A percentile compares a stretch with the other conserved stretches of the same genome.
These are phyloP conservation scores for Ilyonectria destructans DNA, from an alignment of 2,329 filamentous ascomycete genomes.

Conservation along the genomic window DNA sequence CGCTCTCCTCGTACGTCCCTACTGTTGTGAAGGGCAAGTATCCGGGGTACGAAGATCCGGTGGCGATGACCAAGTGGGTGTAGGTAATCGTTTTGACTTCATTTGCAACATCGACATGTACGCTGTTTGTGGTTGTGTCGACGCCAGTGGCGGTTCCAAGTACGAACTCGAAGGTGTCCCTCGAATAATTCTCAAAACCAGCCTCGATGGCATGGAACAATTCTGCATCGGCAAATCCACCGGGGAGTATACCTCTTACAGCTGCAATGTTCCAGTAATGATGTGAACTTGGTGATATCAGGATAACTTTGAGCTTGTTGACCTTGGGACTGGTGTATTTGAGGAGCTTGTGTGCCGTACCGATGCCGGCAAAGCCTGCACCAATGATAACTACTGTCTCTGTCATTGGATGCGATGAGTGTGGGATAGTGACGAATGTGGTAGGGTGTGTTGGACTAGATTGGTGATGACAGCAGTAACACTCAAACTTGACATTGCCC, in stretches of 20 bases:
- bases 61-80: not conserved
- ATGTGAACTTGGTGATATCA: constrained; percentile 12
- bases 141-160: not conserved
- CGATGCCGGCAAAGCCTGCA: constrained; percentile 5
- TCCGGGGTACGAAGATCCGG: not conserved
- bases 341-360: not conserved
- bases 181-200: not conserved
- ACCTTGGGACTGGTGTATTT: constrained; percentile 5
- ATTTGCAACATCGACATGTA: not conserved
- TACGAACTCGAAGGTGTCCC: not conserved
- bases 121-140: not conserved
- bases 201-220: not conserved
- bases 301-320: constrained; percentile 14
- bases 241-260: constrained; percentile 9
- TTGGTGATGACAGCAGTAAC: too few species aligned
- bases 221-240: not conserved
- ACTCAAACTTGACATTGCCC: too few species aligned
- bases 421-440: not conserved
- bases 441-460: too few species aligned
- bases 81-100: not conserved
- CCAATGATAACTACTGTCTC: not conserved
- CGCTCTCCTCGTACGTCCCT: not conserved
- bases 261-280: constrained; percentile 20
- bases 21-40: not conserved
- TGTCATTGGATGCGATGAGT: not conserved